Base-by-base conservation (phyloP, 116 monocot genomes). In the Cymodocea nodosa region DNA sequence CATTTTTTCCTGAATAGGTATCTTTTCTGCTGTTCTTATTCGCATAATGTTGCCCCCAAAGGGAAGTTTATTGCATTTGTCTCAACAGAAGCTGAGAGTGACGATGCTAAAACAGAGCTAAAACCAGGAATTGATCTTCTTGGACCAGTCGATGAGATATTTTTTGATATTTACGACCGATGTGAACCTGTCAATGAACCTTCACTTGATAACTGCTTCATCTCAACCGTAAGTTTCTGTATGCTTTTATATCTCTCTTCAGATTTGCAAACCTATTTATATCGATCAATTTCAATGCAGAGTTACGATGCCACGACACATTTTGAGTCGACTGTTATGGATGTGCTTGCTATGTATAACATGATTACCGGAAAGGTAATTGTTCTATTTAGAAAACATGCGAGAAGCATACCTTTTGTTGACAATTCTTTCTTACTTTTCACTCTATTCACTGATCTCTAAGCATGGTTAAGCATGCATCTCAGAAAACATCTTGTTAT, bases 61-160 rank as follows among this genome's bases (percentile, higher is more conserved):
- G 92, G 92, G 34, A 92, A 87, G 73, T 92, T 87, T 64, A 92
- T 92, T 60, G 92, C 92, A 4, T 92, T 92, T 70, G 92, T 92
- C 48, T 87, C 85, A 15, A 75, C 92, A 3, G 87, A 87, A 79
- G 92, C 92, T 44, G 92, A 92, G 71, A 92, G 81, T 30, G 79
- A 92, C 35, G 40, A 74, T 30, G 85, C 92, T 6, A 70, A 85
- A n/a, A 50, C 40, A 36, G 87, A 92, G 68, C 75, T 92, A n/a
- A 87, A 81, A 71, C 85, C 81, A 4, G 92, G 92, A 10, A 77
- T 85, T 23, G 87, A 87, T 75, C 87, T 92, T 49, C 92, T 92
- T 70, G 92, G 92, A 7, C 79, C 78, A 1, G 87, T 92, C 7
- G 92, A 92, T 75, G 92, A 92, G 75, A 52, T 87, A 66, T 87